phyloP scores from a whole-genome alignment of 164 flowering plant species.

The Euptelea pleiosperma region DNA sequence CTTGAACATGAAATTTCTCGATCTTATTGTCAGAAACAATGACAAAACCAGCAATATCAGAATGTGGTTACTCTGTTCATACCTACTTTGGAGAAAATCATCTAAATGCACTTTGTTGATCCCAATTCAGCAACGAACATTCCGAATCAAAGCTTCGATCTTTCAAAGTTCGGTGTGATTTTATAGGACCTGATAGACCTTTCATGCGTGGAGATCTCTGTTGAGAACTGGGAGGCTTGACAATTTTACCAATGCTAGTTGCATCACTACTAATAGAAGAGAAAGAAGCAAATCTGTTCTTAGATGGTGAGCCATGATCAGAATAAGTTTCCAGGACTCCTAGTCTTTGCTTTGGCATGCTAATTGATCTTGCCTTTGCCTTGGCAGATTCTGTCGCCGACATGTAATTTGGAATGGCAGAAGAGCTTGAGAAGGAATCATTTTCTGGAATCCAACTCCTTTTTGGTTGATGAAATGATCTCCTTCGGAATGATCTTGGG shows the following conservation, averaged over 20 bases:
- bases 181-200: slow-evolving; percentile 20
- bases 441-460: slow-evolving; percentile 28
- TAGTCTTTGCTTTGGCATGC: slow-evolving; percentile 65
- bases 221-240: slow-evolving; percentile 21
- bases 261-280: slow-evolving; percentile 39
- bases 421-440: slow-evolving; percentile 37
- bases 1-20: too few species aligned
- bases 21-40: too few species aligned
- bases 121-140: slow-evolving; percentile 22
- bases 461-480: slow-evolving; percentile 33
- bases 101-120: slow-evolving; percentile 11
- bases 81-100: slow-evolving; percentile 6
- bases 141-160: slow-evolving; percentile 26
- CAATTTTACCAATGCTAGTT: slow-evolving; percentile 5
- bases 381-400: slow-evolving; percentile 67
- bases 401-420: slow-evolving; percentile 66
- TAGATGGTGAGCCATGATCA: slow-evolving; percentile 32
- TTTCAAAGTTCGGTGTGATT: slow-evolving; percentile 16
- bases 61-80: neutral
- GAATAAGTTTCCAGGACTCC: slow-evolving; percentile 29
- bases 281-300: slow-evolving; percentile 32
- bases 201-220: slow-evolving; percentile 27
- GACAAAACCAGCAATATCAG: slow-evolving; percentile 1
- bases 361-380: slow-evolving; percentile 64
- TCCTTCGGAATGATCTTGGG: slow-evolving; percentile 27